These are phyloP conservation scores for Hymenoscyphus occultus DNA, from an alignment of 2,329 filamentous ascomycete genomes.

Conservation along the genomic window DNA sequence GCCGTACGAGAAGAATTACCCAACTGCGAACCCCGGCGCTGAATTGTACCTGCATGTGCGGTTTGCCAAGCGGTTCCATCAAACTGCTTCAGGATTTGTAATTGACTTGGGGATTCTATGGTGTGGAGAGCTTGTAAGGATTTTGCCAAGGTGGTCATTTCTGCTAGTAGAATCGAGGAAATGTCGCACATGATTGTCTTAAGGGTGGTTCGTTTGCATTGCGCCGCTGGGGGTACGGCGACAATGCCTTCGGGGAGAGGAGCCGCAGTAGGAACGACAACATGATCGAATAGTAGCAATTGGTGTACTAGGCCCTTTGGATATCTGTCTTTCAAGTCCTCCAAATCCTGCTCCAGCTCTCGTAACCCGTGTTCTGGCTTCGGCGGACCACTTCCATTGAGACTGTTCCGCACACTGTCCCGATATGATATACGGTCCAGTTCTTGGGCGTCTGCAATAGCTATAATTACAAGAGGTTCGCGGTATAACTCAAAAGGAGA, in stretches of 20 bases:
- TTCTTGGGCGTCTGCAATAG: conserved; percentile 78
- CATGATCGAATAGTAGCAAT: conserved; percentile 76
- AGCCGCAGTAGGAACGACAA: conserved; percentile 45
- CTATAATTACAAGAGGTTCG: conserved; percentile 79
- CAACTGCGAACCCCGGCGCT: conserved; percentile 56
- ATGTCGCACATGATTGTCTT: conserved; percentile 79
- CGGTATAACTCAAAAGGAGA: conserved; percentile 89
- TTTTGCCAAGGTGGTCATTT: conserved; percentile 71
- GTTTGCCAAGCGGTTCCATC: conserved; percentile 45
- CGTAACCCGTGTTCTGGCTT: conserved; percentile 56
- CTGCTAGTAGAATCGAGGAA: conserved; percentile 68
- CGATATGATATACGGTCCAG: conserved; percentile 53
- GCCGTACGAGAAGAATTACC: conserved; percentile 45
- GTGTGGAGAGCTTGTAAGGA: conserved; percentile 69
- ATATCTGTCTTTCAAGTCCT: conserved; percentile 68
- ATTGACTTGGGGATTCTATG: conserved; percentile 71
- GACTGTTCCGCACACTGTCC: conserved; percentile 54
- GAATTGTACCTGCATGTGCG: conserved; percentile 41
- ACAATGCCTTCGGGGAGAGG: conserved; percentile 66
- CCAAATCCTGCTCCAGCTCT: conserved; percentile 63
- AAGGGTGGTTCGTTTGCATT: conserved; percentile 74
- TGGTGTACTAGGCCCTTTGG: conserved; percentile 75
- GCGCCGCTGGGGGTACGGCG: conserved; percentile 64
- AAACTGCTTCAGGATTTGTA: conserved; percentile 40
- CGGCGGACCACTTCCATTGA: conserved; percentile 46